Evolutionary conservation across 306 rosid genomes (phyloP), one percentile per base, ranked within the genome.

Genomic region (Erythrophleum fordii): DNA sequence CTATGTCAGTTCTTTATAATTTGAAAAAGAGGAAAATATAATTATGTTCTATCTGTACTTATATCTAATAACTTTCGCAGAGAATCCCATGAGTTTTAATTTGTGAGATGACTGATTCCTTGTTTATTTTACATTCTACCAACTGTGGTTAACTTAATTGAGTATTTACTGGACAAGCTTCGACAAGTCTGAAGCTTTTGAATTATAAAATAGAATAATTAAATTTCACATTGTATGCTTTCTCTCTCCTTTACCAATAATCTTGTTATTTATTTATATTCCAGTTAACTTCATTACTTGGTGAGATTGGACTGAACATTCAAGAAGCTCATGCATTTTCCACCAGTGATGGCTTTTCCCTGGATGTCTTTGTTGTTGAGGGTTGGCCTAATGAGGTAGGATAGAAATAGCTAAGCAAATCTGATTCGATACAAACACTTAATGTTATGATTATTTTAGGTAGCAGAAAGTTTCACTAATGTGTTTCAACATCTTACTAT

Each of bases 301-400:
- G 94, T 80, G 99, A 96, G 80, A 77, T 93, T 81, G 98, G 97
- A 74, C 89, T 96, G 75, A 96, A 96, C 89, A 96, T 96, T 87
- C 97, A 91, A 88, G 99, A 96, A 92, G 99, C 99, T 79, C 99
- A 96, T 86, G 99, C 97, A 13, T 96, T 96, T 87, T 96, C 99
- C 51, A 93, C 99, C 56, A 86, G 79, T 29, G 99, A 96, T 85
- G 99, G 99, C 75, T 96, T 86, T 86, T 96, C 99, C 84, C 85
- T 96, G 85, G 99, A 96, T 89, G 99, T 92, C 79, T 96, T 96
- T 60, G 97, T 96, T 5, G 97, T 96, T 77, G 99, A 89, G 82
- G 98, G 99, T 61, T 96, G 99, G 98, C 90, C 85, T 53, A 81
- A 58, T 56, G 99, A 93, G 99, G 99, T 93, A 90, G 77, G 78